Percentiles rank a stretch among this genome's conserved stretches.
Evolutionary conservation across 257 asterid species (phyloP).

Genomic region (Jasminum sambac): DNA sequence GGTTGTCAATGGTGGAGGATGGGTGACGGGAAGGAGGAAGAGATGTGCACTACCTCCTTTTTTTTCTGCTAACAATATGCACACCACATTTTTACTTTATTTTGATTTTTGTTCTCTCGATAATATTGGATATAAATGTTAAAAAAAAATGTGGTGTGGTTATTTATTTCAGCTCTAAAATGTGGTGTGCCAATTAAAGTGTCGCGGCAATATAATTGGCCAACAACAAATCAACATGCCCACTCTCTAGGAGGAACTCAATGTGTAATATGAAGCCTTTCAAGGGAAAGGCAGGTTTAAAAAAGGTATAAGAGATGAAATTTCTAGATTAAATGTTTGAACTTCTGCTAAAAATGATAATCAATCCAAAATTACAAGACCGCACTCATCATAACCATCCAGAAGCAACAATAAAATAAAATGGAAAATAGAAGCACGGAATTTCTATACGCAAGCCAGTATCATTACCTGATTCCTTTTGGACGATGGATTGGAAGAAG

Average conservation of each 20-base stretch:
- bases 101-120: too few relatives aligned
- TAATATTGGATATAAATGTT: too few relatives aligned
- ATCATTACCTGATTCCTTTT: constrained; percentile 33
- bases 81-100: too few relatives aligned
- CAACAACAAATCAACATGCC: background rate
- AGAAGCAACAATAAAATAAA: background rate
- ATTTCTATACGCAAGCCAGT: background rate
- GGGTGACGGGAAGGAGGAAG: too few relatives aligned
- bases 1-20: too few relatives aligned
- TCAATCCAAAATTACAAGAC: background rate
- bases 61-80: too few relatives aligned
- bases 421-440: background rate
- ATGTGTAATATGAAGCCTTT: background rate
- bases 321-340: background rate
- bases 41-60: too few relatives aligned
- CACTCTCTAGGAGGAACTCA: background rate
- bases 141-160: too few relatives aligned
- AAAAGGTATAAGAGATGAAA: background rate
- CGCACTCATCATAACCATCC: background rate
- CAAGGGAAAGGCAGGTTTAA: background rate
- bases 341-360: background rate
- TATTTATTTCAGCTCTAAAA: too few relatives aligned
- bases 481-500: constrained; percentile 16
- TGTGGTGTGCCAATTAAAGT: too few relatives aligned
- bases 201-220: too few relatives aligned